phyloP scores from a whole-genome alignment of 2,329 filamentous ascomycete genomes.

The Rhexocercosporidium sp. region DNA sequence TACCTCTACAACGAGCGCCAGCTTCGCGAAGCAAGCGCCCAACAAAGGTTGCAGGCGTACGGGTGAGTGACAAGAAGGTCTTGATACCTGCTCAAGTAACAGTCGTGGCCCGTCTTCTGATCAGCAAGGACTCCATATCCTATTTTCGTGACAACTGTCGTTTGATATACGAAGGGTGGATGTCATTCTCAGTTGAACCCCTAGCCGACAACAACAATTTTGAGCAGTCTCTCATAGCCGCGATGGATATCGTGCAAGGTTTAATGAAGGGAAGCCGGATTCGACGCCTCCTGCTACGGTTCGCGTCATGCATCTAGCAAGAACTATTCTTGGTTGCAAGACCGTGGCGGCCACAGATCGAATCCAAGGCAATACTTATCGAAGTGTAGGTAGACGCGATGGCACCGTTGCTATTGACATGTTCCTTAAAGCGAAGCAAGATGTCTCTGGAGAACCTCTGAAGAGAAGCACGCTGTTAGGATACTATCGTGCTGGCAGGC shows the following conservation, averaged over 20 bases:
- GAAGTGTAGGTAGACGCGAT: neutral
- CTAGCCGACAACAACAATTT: neutral
- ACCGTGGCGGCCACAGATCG: neutral
- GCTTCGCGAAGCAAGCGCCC: too few relatives aligned
- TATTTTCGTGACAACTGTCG: neutral
- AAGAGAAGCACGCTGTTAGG: conserved; percentile 7
- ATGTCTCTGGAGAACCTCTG: conserved; percentile 3
- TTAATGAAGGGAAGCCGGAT: neutral
- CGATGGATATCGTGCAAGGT: neutral
- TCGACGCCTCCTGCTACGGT: neutral
- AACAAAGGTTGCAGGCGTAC: too few relatives aligned
- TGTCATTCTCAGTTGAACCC: neutral
- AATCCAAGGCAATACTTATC: neutral
- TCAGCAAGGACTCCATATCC: neutral
- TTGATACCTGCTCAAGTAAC: too few relatives aligned
- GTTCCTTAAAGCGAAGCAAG: conserved; percentile 5
- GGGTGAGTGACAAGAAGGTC: too few relatives aligned
- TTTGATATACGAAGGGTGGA: neutral
- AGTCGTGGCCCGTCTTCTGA: too few relatives aligned
- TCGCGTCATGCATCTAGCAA: neutral
- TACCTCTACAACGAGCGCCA: too few relatives aligned
- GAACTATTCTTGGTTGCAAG: neutral
- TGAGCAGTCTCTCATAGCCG: neutral
- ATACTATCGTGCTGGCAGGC: conserved; percentile 7
- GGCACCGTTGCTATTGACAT: neutral